These are phyloP conservation scores for Salicornia ramosissima DNA, from an alignment of 148 eudicot species.

Conservation along the genomic window DNA sequence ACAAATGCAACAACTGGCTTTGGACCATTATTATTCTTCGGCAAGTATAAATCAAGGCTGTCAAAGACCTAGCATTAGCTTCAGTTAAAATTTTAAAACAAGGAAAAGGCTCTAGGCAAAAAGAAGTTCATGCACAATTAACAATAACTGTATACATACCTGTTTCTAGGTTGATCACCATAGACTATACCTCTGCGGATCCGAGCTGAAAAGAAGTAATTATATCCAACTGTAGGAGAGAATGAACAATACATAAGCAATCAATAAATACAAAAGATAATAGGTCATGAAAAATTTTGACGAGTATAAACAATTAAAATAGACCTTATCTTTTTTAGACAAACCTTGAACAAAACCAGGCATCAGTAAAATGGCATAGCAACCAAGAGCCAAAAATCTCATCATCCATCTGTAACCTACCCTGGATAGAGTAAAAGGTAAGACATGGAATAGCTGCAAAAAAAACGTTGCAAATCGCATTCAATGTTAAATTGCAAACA, in stretches of 20 bases:
- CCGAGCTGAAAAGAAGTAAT: constrained; percentile 67
- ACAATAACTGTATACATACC: constrained; percentile 34
- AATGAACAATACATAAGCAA: not conserved
- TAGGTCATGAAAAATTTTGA: not conserved
- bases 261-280: not conserved
- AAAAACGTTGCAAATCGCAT: not conserved
- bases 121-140: not conserved
- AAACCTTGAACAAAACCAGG: constrained; percentile 94
- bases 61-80: constrained; percentile 12
- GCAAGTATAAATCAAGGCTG: constrained; percentile 93
- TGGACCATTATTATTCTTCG: constrained; percentile 48
- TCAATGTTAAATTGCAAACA: not conserved
- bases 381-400: constrained; percentile 61
- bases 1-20: constrained; percentile 85
- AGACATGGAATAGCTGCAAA: constrained; percentile 17
- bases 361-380: constrained; percentile 84
- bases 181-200: constrained; percentile 73
- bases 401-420: constrained; percentile 89
- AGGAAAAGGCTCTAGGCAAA: not conserved
- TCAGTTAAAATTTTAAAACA: too few species aligned
- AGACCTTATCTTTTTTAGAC: not conserved
- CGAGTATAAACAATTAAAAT: not conserved
- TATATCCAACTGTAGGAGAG: constrained; percentile 56
- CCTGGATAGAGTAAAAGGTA: constrained; percentile 58
- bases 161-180: constrained; percentile 92